Conservation (phyloP, 2,329 filamentous ascomycete genomes). For the Akanthomyces muscarius region DNA sequence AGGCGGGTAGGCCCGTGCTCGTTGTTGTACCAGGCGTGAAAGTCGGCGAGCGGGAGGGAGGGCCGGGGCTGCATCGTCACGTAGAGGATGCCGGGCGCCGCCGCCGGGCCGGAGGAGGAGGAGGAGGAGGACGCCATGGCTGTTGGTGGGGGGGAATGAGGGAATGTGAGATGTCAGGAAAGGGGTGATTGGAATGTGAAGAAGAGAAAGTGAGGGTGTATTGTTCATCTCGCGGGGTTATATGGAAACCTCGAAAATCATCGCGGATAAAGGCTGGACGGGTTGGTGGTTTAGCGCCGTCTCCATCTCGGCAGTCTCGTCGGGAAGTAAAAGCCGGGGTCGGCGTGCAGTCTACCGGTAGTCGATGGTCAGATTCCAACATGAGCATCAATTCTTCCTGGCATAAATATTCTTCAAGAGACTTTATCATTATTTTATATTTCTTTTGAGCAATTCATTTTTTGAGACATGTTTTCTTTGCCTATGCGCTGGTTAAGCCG, state of each 20-base stretch:
- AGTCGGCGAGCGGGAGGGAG: conserved; percentile 61
- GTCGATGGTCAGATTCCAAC: too few species aligned
- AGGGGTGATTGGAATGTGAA: not conserved
- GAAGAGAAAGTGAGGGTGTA: not conserved
- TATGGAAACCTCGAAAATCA: not conserved
- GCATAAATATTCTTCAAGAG: too few species aligned
- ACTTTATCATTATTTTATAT: too few species aligned
- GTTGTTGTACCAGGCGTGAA: conserved; percentile 93
- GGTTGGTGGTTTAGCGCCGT: not conserved
- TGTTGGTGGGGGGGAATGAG: too few species aligned
- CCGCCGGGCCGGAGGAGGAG: not conserved
- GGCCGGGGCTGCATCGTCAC: conserved; percentile 80
- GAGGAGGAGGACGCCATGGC: not conserved
- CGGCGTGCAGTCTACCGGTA: too few species aligned
- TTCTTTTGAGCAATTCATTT: too few species aligned
- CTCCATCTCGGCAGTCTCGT: conserved; percentile 9
- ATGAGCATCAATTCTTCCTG: too few species aligned
- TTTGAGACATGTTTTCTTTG: too few species aligned
- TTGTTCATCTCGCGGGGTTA: not conserved
- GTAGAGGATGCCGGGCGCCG: conserved; percentile 66
- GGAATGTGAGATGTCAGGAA: too few species aligned
- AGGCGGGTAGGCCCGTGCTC: conserved; percentile 82
- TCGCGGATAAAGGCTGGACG: not conserved
- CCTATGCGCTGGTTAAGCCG: too few species aligned
- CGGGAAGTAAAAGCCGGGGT: not conserved